A percentile compares a stretch with the other conserved stretches of the same genome.
Evolutionary conservation across 2,329 filamentous ascomycete genomes (phyloP).

Genomic region (Plectosphaerella plurivora): DNA sequence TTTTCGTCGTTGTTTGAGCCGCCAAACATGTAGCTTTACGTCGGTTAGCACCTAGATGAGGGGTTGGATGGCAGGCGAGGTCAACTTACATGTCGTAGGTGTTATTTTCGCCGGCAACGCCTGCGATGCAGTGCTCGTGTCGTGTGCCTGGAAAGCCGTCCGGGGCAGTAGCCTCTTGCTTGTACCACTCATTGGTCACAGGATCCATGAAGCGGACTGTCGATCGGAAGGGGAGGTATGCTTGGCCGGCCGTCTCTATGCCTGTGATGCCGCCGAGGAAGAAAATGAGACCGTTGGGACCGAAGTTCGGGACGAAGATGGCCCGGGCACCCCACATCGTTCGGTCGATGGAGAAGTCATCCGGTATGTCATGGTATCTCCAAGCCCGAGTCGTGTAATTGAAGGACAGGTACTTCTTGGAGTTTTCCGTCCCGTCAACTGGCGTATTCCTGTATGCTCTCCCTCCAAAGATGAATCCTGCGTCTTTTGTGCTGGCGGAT

Average conservation of each 20-base stretch:
- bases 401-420: too few relatives aligned
- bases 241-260: constrained; percentile 2
- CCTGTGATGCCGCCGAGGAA: constrained; percentile 22
- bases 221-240: constrained; percentile 14
- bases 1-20: constrained; percentile 18
- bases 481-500: too few relatives aligned
- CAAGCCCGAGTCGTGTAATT: too few relatives aligned
- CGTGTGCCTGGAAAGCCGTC: constrained; percentile 6
- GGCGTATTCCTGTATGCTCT: too few relatives aligned
- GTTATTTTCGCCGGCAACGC: constrained; percentile 21
- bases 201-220: constrained; percentile 11
- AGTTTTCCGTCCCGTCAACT: too few relatives aligned
- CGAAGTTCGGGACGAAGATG: background rate
- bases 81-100: constrained; percentile 28
- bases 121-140: constrained; percentile 27
- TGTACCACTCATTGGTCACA: constrained; percentile 20
- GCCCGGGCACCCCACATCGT: background rate
- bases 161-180: constrained; percentile 23
- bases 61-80: background rate
- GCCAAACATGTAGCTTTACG: constrained; percentile 28
- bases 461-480: too few relatives aligned
- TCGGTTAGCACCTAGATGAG: background rate
- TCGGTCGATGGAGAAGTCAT: too few relatives aligned
- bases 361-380: too few relatives aligned
- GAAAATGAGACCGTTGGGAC: background rate